A percentile compares a stretch with the other conserved stretches of the same genome.
Conservation (phyloP, 140 eudicot genomes). For the Bidens hawaiensis region DNA sequence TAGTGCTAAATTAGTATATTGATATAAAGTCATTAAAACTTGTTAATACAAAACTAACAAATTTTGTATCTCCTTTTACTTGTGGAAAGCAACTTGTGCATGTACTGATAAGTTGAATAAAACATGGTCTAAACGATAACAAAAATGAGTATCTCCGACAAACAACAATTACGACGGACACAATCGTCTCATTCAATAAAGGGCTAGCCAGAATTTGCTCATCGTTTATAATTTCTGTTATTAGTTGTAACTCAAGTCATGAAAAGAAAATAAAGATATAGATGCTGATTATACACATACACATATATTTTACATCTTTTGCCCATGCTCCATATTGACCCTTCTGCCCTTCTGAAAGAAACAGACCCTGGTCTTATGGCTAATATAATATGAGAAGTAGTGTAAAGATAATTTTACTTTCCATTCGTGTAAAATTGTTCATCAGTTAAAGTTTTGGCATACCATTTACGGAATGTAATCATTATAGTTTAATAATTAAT, state of each 20-base stretch:
- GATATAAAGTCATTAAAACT: neutral
- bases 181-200: too few species aligned
- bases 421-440: constrained; percentile 18
- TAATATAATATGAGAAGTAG: constrained; percentile 27
- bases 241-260: neutral
- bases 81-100: constrained; percentile 10
- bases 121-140: too few species aligned
- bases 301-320: neutral
- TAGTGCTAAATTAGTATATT: constrained; percentile 1
- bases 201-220: too few species aligned
- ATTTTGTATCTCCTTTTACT: neutral
- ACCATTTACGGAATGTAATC: constrained; percentile 20
- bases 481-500: neutral
- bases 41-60: neutral
- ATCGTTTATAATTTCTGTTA: neutral
- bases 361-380: constrained; percentile 17
- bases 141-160: too few species aligned
- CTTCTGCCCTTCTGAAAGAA: constrained; percentile 20
- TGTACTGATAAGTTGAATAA: too few species aligned
- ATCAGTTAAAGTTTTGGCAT: constrained; percentile 22
- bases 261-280: constrained; percentile 6
- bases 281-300: neutral
- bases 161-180: too few species aligned
- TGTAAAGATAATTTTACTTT: constrained; percentile 21
- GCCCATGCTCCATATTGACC: constrained; percentile 27